phyloP scores from a whole-genome alignment of 2,329 filamentous ascomycete species.

The Sporothrix mexicana region DNA sequence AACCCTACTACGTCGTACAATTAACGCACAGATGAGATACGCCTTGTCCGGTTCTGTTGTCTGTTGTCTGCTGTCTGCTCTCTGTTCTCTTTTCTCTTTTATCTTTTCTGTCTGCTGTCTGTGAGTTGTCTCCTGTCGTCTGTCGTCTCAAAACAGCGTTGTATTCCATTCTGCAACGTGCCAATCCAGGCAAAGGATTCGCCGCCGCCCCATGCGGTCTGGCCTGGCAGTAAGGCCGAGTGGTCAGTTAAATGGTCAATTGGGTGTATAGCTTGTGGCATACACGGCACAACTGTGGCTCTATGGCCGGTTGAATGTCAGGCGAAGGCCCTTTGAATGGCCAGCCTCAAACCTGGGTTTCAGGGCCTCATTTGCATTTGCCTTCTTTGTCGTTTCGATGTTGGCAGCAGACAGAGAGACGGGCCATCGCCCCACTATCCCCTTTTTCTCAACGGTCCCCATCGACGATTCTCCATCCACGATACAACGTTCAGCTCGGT shows the following conservation, averaged over 20 bases:
- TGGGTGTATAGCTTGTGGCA: no score
- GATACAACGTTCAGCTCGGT: neutral
- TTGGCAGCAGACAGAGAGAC: neutral
- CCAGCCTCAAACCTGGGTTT: neutral
- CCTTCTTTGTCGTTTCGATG: neutral
- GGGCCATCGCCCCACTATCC: neutral
- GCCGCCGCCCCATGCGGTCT: neutral
- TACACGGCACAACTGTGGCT: no score
- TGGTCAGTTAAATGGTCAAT: no score
- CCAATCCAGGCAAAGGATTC: neutral
- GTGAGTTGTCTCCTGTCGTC: neutral
- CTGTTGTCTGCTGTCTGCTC: no score
- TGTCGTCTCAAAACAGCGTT: conserved; percentile 4
- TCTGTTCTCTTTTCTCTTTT: neutral
- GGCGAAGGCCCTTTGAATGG: neutral
- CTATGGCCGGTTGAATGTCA: neutral
- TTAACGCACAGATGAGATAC: neutral
- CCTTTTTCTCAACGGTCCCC: neutral
- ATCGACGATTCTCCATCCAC: neutral
- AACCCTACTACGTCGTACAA: neutral
- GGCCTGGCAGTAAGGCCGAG: neutral
- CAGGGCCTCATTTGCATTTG: neutral
- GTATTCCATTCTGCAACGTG: conserved; percentile 14
- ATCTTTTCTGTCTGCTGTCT: neutral
- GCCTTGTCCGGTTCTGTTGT: no score